phyloP scores from a whole-genome alignment of 1,284 basidiomycete species.

The Ustilago shanxiensis region DNA sequence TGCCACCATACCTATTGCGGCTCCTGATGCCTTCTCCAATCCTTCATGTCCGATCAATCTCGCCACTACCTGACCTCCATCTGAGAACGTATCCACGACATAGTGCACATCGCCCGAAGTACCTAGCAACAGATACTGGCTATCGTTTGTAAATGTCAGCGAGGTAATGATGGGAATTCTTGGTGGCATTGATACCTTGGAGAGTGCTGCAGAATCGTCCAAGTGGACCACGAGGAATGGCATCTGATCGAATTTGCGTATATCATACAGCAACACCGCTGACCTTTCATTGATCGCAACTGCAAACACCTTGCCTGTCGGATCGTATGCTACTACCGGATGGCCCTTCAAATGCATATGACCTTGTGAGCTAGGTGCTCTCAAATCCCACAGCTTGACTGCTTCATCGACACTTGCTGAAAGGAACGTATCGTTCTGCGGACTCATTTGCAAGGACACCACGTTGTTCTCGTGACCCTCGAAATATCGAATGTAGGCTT shows the following conservation, averaged over 20 bases:
- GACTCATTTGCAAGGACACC: conserved; percentile 89
- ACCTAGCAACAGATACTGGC: conserved; percentile 89
- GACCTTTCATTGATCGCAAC: conserved; percentile 80
- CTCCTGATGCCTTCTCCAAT: conserved; percentile 52
- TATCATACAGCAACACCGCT: conserved; percentile 77
- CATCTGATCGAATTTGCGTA: conserved; percentile 85
- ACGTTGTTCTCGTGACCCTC: conserved; percentile 89
- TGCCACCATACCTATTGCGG: conserved; percentile 56
- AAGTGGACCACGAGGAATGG: conserved; percentile 87
- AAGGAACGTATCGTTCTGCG: conserved; percentile 93
- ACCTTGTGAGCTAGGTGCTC: conserved; percentile 79
- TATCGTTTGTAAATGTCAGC: conserved; percentile 84
- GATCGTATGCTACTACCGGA: conserved; percentile 90
- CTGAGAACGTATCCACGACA: conserved; percentile 72
- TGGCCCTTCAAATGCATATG: conserved; percentile 74
- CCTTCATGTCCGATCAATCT: conserved; percentile 61
- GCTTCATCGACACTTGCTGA: conserved; percentile 93
- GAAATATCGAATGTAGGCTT: conserved; percentile 95
- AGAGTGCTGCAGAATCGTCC: conserved; percentile 71
- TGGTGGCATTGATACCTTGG: conserved; percentile 72
- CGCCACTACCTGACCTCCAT: conserved; percentile 36
- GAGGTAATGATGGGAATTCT: conserved; percentile 92
- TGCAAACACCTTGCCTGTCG: conserved; percentile 89
- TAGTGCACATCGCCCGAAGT: conserved; percentile 94
- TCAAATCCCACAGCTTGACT: conserved; percentile 95